A percentile compares a stretch with the other conserved stretches of the same genome.
Evolutionary conservation across 495 filamentous ascomycete species (phyloP).

Genomic region (Talaromyces wortmannii): DNA sequence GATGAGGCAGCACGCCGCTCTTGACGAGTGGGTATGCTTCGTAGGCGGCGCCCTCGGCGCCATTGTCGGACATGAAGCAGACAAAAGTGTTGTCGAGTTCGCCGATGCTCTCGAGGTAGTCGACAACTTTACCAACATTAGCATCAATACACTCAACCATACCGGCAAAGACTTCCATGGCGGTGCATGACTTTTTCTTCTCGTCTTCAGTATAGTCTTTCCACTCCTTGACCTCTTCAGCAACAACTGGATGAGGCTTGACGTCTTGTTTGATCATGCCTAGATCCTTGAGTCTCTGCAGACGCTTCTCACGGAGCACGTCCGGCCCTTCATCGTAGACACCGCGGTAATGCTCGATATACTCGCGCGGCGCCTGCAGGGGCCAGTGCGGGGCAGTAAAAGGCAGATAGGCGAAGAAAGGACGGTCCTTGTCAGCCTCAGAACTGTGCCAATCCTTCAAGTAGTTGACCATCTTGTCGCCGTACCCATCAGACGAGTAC

Average conservation of each 20-base stretch:
- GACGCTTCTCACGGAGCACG: slow-evolving; percentile 41
- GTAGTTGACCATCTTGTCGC: slow-evolving; percentile 46
- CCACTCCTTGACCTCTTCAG: slow-evolving; percentile 48
- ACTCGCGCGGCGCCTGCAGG: slow-evolving; percentile 46
- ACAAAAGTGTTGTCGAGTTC: slow-evolving; percentile 60
- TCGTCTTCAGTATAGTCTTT: slow-evolving; percentile 40
- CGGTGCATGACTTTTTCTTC: slow-evolving; percentile 41
- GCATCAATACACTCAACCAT: slow-evolving; percentile 59
- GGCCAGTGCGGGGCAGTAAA: slow-evolving; percentile 60
- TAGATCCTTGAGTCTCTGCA: slow-evolving; percentile 41
- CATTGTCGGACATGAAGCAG: slow-evolving; percentile 59
- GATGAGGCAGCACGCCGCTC: slow-evolving; percentile 41
- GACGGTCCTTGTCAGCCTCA: slow-evolving; percentile 36
- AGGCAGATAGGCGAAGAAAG: slow-evolving; percentile 55
- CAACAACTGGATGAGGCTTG: slow-evolving; percentile 46
- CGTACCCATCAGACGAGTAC: slow-evolving; percentile 50
- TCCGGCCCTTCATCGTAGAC: slow-evolving; percentile 52
- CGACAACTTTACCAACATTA: slow-evolving; percentile 53
- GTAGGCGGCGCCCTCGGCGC: slow-evolving; percentile 56
- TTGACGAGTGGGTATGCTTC: slow-evolving; percentile 53
- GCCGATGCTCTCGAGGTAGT: slow-evolving; percentile 46
- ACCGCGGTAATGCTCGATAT: slow-evolving; percentile 46
- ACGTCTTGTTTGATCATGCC: slow-evolving; percentile 45
- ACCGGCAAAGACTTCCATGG: slow-evolving; percentile 57
- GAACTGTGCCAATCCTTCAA: slow-evolving; percentile 42